Conservation (phyloP, 1,284 basidiomycete species). For the Jaminaea rosea region DNA sequence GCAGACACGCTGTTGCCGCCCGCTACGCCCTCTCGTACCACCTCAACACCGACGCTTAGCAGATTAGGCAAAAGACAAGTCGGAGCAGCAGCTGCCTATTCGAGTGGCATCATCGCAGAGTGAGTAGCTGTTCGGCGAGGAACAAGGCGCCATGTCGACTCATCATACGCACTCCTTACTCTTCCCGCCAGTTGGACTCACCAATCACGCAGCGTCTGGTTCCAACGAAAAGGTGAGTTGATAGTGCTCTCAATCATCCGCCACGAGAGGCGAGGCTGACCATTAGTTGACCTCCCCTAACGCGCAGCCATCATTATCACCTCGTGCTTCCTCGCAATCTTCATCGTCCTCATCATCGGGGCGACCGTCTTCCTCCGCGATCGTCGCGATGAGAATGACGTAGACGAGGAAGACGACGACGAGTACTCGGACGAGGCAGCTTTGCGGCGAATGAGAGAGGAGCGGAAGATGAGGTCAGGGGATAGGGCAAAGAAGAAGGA, state of each 20-base stretch:
- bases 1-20: not conserved
- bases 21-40: not conserved
- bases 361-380: constrained; percentile 41
- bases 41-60: not conserved
- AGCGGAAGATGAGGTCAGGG: constrained; percentile 18
- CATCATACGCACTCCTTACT: not conserved
- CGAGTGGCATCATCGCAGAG: constrained; percentile 1
- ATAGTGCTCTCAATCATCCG: not conserved
- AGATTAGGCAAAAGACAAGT: not conserved
- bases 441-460: constrained; percentile 14
- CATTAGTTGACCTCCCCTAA: not conserved
- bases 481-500: constrained; percentile 1
- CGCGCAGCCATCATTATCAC: constrained; percentile 36
- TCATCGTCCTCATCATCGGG: constrained; percentile 44
- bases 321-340: constrained; percentile 44
- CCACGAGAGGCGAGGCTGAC: too few relatives aligned
- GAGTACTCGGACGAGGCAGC: constrained; percentile 22
- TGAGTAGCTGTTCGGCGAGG: not conserved
- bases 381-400: constrained; percentile 11
- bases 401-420: constrained; percentile 17
- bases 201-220: not conserved
- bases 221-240: not conserved
- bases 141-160: not conserved
- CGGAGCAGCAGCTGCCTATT: not conserved
- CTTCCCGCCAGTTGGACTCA: not conserved